phyloP scores from a whole-genome alignment of 257 asterid species.

The Nicotiana attenuata region DNA sequence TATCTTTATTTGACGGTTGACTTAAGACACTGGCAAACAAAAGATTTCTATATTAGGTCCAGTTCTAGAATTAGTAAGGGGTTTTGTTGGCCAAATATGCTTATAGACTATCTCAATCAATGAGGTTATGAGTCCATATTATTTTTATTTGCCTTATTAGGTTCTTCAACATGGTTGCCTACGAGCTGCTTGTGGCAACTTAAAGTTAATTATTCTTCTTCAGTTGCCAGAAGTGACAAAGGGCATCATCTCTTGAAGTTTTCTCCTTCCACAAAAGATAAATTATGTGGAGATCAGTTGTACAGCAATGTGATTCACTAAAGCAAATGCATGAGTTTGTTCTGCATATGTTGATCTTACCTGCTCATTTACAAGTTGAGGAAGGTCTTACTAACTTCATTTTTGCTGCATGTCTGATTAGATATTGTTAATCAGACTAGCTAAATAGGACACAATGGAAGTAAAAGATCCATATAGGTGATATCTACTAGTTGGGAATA shows the following conservation, averaged over 20 bases:
- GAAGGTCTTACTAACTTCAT: background rate
- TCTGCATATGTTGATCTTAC: background rate
- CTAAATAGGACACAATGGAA: too few species aligned
- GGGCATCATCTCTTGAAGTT: background rate
- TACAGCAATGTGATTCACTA: background rate
- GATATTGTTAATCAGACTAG: too few species aligned
- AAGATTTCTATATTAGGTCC: background rate
- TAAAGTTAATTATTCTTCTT: background rate
- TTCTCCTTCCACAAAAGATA: background rate
- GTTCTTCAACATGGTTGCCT: background rate
- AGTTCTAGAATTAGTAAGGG: background rate
- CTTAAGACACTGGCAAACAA: background rate
- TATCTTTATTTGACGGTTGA: background rate
- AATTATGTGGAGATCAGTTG: background rate
- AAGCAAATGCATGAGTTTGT: background rate
- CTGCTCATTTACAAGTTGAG: background rate
- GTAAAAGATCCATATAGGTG: too few species aligned
- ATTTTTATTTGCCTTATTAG: background rate
- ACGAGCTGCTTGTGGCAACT: background rate
- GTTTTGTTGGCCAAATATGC: background rate
- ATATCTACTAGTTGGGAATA: too few species aligned
- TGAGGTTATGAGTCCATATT: background rate
- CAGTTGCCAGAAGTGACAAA: background rate
- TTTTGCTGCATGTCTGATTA: background rate
- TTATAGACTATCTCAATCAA: background rate